Base-by-base conservation (phyloP, 176 grass and related monocot species). In the Echinochloa phyllopogon region DNA sequence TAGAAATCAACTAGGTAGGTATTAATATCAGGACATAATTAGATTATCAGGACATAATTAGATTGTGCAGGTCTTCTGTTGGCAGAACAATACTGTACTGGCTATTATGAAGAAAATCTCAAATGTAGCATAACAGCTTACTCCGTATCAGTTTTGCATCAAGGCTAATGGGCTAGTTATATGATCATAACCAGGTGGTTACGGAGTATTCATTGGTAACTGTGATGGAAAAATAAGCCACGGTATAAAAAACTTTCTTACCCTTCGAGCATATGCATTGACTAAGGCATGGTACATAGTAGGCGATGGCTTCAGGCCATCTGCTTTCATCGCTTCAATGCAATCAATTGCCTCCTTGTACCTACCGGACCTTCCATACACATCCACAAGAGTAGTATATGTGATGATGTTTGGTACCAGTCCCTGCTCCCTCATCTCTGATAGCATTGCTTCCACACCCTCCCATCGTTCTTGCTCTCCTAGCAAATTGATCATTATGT, bases 241-340 rank as follows among this genome's bases (percentile, higher is more conserved):
- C 20, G 68, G 4, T 44, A 62, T 77, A 75, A 37, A 61, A 60
- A 60, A 60, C 3, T 41, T 25, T 45, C 82, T 65, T 88, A 98
- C 93, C 87, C 93, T 95, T 85, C 94, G 93, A 50, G 96, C 93
- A 17, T 98, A 98, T 47, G 93, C 93, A 90, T 98, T 98, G 69
- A 98, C 91, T 63, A 98, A 83, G 50, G 96, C 96, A 90, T 95
- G 91, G 70, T 98, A 98, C 89, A 98, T 98, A 75, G 90, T 95
- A 47, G 85, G 75, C 3, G 91, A 93, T 21, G 96, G 93, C 57
- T 84, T 95, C 44, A 98, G 42, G 44, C 93, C 89, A 11, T 90
- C 89, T n/a, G 63, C 83, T 84, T 98, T 98, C 96, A 98, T 98
- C 0, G 82, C 80, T 40, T 98, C 93, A 40, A 98, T 81, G 89